Conservation (phyloP, 2,329 filamentous ascomycete genomes). For the Microdochium paspali region DNA sequence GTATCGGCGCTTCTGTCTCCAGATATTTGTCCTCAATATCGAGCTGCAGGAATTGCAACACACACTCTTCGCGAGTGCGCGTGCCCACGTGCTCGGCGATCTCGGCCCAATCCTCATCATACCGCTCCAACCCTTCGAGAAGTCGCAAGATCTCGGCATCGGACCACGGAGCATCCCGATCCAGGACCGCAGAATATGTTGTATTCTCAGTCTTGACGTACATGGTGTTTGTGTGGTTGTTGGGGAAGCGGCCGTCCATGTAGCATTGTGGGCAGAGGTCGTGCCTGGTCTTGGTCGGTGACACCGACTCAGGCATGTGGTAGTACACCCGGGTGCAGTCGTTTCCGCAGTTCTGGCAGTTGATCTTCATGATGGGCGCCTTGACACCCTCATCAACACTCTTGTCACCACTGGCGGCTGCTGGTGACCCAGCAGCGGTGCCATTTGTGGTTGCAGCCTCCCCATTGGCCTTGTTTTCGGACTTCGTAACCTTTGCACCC, state of each 20-base stretch:
- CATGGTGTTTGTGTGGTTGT: constrained; percentile 67
- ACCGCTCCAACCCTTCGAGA: constrained; percentile 83
- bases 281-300: constrained; percentile 58
- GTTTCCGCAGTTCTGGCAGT: constrained; percentile 86
- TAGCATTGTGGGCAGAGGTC: constrained; percentile 90
- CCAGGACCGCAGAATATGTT: constrained; percentile 67
- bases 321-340: constrained; percentile 68
- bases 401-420: constrained; percentile 6
- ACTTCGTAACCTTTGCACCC: constrained; percentile 58
- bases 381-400: constrained; percentile 50
- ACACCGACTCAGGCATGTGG: constrained; percentile 48
- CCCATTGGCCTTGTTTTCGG: constrained; percentile 65
- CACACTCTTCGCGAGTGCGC: constrained; percentile 88
- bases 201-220: constrained; percentile 87
- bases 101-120: constrained; percentile 91
- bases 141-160: constrained; percentile 84
- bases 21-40: constrained; percentile 98
- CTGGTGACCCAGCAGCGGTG: constrained; percentile 29
- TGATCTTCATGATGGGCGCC: constrained; percentile 56
- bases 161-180: constrained; percentile 82
- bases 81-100: constrained; percentile 90
- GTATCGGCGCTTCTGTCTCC: constrained; percentile 58
- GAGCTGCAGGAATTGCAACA: constrained; percentile 89
- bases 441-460: constrained; percentile 63
- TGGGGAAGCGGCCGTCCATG: constrained; percentile 73